These are phyloP conservation scores for Lupinus albus DNA, from an alignment of 306 rosid species.

Conservation along the genomic window DNA sequence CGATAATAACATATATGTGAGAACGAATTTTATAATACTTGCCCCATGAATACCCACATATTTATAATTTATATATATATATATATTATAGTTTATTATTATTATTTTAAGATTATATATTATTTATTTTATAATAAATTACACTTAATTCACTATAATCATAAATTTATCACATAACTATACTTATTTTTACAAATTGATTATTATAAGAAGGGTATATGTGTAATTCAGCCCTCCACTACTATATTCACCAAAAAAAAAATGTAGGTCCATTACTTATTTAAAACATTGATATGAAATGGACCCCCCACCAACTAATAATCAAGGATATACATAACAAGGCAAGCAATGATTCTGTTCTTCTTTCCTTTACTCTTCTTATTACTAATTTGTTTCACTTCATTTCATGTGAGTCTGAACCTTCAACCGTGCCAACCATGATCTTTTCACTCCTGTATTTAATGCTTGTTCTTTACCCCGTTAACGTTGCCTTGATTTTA, in stretches of 20 bases:
- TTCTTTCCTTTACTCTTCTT: slow-evolving; percentile 24
- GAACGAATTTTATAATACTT: no score
- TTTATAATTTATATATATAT: no score
- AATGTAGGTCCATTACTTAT: not conserved
- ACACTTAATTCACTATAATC: no score
- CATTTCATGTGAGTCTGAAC: slow-evolving; percentile 25
- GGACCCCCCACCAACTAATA: not conserved
- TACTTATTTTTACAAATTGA: no score
- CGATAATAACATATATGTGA: no score
- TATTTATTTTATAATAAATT: no score
- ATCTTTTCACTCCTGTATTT: not conserved
- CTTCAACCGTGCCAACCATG: slow-evolving; percentile 31
- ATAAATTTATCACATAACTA: no score
- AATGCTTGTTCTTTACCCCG: slow-evolving; percentile 35
- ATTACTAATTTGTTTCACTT: slow-evolving; percentile 1
- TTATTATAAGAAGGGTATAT: not conserved
- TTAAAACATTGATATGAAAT: slow-evolving; percentile 10
- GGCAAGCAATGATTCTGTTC: slow-evolving; percentile 20
- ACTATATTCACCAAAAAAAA: not conserved
- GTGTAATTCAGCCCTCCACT: not conserved
- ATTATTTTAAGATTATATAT: no score
- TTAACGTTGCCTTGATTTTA: slow-evolving; percentile 45
- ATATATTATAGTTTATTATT: no score
- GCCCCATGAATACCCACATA: no score
- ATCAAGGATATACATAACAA: not conserved